Evolutionary conservation across 73 alveolate species (phyloP).

Genomic region (Tetrahymena malaccensis): DNA sequence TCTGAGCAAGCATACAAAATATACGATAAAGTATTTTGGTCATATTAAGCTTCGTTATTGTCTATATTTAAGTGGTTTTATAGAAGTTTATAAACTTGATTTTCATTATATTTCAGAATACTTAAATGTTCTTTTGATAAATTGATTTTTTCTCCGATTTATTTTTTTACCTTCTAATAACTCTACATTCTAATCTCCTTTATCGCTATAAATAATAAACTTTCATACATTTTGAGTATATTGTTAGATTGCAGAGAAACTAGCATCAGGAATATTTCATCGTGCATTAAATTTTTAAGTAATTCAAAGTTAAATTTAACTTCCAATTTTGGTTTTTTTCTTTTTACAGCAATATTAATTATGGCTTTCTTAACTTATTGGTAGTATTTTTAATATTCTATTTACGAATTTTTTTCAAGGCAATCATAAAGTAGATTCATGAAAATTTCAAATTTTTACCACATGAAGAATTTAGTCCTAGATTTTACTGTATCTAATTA

Average conservation of each 20-base stretch:
- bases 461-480: background rate
- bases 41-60: no score
- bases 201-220: background rate
- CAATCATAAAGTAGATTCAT: background rate
- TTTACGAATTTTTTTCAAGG: background rate
- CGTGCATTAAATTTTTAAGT: background rate
- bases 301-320: no score
- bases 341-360: background rate
- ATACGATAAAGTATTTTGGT: no score
- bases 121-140: no score
- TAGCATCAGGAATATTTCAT: background rate
- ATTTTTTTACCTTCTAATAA: no score
- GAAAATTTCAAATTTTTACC: background rate
- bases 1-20: no score
- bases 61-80: no score
- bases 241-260: background rate
- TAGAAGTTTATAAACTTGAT: no score
- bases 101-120: no score
- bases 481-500: background rate
- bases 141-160: no score
- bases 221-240: background rate
- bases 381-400: background rate
- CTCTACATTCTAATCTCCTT: background rate
- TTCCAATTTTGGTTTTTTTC: background rate
- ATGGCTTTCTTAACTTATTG: background rate